A percentile compares a stretch with the other conserved stretches of the same genome.
phyloP scores from a whole-genome alignment of 129 eudicot genomes.

The Arctium lappa region DNA sequence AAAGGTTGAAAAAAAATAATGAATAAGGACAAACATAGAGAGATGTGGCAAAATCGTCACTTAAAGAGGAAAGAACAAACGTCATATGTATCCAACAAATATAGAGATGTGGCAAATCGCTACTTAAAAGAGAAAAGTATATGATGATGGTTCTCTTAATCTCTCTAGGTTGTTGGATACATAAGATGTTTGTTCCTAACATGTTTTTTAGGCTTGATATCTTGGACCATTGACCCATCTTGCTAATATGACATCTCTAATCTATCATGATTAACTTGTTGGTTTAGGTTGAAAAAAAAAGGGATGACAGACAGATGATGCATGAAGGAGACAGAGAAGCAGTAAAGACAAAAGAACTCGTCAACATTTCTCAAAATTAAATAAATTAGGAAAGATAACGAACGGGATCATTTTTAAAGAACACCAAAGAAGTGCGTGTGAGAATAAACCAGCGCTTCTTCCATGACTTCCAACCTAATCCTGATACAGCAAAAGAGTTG shows the following conservation, averaged over 20 bases:
- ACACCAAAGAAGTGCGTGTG: slow-evolving; percentile 94
- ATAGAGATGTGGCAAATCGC: background rate
- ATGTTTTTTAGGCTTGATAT: background rate
- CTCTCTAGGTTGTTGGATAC: background rate
- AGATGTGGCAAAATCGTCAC: background rate
- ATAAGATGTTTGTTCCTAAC: background rate
- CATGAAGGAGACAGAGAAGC: background rate
- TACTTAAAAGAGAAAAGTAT: background rate
- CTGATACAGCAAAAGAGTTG: slow-evolving; percentile 40
- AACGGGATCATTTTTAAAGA: slow-evolving; percentile 95
- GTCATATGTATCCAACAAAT: background rate
- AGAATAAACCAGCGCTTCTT: slow-evolving; percentile 99
- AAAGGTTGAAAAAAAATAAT: too few species aligned
- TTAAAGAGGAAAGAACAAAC: background rate
- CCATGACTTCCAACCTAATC: slow-evolving; percentile 99
- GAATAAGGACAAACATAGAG: background rate
- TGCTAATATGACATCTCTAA: background rate
- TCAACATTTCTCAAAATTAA: background rate
- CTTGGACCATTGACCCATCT: background rate
- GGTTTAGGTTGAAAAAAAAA: background rate
- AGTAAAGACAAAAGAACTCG: background rate
- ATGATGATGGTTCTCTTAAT: too few species aligned
- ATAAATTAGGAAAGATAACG: slow-evolving; percentile 31
- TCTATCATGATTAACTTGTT: background rate
- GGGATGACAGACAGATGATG: background rate